Base-by-base conservation (phyloP, 768 basidiomycete genomes). In the Mycena olivaceomarginata region DNA sequence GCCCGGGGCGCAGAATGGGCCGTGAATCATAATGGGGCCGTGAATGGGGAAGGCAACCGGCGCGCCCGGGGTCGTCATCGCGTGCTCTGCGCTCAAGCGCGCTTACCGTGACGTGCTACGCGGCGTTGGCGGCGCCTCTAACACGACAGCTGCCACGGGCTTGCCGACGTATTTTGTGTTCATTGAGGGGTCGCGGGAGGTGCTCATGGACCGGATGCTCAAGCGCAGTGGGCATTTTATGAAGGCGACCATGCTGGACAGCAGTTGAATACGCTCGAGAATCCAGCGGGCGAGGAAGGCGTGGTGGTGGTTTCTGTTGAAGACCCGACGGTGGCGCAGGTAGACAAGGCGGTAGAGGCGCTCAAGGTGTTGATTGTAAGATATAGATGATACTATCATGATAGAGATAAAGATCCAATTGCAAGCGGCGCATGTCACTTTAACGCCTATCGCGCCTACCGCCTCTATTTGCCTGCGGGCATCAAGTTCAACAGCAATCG, bases 41-140 rank as follows among this genome's bases (percentile, higher is more conserved):
- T 45, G 11, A 56, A 56, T 62, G n/a, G 76, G 22, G 15, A 40
- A 73, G 56, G 13, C 40, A 37, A 39, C 70, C 74, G 72, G 79
- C 11, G 65, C 76, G 67, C 63, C 79, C 39, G 96, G 95, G 1
- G 91, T 95, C n/a, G 92, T 99, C 56, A 91, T 97, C 51, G 95
- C 94, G 48, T 98, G 97, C 85, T 98, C 97, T 22, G 92, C 97
- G 77, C 86, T 99, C 83, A 97, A 95, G 86, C 89, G 82, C 80
- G 89, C 89, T 77, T 99, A 99, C 83, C 93, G 98, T 7, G 93
- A 95, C 75, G 90, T 97, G 63, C 85, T 99, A 73, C 90, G 98
- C 11, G 97, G 96, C 13, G 85, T 79, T 60, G 68, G 75, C 43
- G 71, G 4, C 18, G 59, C 37, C 59, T 25, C 12, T 10, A 39